A percentile compares a stretch with the other conserved stretches of the same genome.
Conservation (phyloP, 164 flowering plant genomes). For the Vitis riparia region DNA sequence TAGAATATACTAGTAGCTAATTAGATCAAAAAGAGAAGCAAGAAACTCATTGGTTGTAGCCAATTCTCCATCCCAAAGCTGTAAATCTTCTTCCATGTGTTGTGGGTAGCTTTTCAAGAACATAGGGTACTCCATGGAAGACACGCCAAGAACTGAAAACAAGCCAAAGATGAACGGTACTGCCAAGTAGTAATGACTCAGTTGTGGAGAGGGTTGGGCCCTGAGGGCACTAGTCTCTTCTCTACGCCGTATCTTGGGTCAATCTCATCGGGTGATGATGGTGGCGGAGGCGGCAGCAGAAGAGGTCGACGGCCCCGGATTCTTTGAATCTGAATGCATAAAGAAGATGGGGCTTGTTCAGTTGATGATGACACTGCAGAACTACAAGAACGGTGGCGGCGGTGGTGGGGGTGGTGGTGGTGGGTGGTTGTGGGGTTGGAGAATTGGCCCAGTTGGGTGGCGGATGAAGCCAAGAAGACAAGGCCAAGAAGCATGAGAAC, state of each 20-base stretch:
- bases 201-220: slow-evolving; percentile 94
- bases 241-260: slow-evolving; percentile 82
- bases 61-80: neutral
- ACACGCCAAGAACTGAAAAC: neutral
- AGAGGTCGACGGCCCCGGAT: slow-evolving; percentile 17
- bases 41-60: neutral
- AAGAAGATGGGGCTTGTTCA: slow-evolving; percentile 7
- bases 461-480: slow-evolving; percentile 5
- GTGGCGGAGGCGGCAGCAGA: slow-evolving; percentile 23
- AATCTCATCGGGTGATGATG: slow-evolving; percentile 38
- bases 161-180: neutral
- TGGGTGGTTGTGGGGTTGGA: slow-evolving; percentile 6
- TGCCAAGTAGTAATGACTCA: slow-evolving; percentile 13
- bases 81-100: too few relatives aligned
- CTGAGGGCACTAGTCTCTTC: slow-evolving; percentile 83
- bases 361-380: neutral
- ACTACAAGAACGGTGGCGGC: slow-evolving; percentile 8
- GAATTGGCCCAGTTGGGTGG: neutral
- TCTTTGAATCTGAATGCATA: slow-evolving; percentile 39
- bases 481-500: slow-evolving; percentile 5
- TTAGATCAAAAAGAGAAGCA: neutral
- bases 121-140: too few relatives aligned
- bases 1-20: neutral
- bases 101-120: too few relatives aligned
- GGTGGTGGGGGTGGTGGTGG: slow-evolving; percentile 9